Conservation (phyloP, 768 basidiomycete genomes). For the Lactarius hatsudake region DNA sequence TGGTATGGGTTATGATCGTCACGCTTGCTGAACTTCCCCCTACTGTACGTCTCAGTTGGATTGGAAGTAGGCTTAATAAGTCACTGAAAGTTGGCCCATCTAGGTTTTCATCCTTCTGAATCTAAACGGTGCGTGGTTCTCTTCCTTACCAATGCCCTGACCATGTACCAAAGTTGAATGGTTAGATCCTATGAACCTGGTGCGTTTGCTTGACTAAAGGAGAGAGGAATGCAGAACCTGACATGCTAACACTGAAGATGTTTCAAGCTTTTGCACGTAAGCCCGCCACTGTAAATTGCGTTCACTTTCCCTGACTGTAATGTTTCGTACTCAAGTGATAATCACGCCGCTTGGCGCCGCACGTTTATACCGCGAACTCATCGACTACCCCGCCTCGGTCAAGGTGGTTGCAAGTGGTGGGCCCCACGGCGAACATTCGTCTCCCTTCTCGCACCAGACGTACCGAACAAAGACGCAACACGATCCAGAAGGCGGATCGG, state of each 20-base stretch:
- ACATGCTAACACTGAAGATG: constrained; percentile 3
- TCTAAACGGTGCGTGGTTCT: constrained; percentile 17
- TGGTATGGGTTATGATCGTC: constrained; percentile 13
- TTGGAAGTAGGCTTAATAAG: neutral
- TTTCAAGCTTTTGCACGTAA: constrained; percentile 16
- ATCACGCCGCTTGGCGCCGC: constrained; percentile 16
- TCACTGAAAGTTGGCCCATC: neutral
- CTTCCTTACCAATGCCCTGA: neutral
- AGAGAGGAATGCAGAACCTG: neutral
- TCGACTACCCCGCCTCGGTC: neutral
- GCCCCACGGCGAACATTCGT: neutral
- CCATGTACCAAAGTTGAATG: neutral
- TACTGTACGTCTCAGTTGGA: constrained; percentile 5
- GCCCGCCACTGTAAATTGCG: neutral
- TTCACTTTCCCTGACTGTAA: neutral
- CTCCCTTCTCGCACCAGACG: too few relatives aligned
- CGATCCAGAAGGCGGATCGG: neutral
- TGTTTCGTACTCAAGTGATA: constrained; percentile 6
- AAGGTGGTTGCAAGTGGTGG: neutral
- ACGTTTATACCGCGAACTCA: constrained; percentile 21
- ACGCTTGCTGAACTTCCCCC: constrained; percentile 20
- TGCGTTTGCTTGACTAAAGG: neutral
- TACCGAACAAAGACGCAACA: neutral
- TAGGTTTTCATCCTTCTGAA: constrained; percentile 21
- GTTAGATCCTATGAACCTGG: constrained; percentile 21